Percentiles rank a stretch among this genome's conserved stretches.
Evolutionary conservation across 108 stramenopile genomes (phyloP).

Genomic region (Cylindrotheca fusiformis): DNA sequence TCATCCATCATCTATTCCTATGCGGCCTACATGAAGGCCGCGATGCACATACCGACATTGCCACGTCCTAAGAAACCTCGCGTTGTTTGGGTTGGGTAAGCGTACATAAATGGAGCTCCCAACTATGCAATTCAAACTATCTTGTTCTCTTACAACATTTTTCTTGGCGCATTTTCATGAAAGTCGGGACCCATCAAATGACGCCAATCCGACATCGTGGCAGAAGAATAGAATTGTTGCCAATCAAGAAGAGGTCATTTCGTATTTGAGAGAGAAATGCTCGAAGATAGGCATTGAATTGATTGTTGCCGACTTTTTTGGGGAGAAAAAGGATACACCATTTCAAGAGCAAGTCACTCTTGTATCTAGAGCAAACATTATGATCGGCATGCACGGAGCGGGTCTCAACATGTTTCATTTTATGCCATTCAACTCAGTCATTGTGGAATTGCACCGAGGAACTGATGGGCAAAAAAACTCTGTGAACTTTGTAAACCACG

Average conservation of each 20-base stretch:
- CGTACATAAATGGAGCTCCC: neutral
- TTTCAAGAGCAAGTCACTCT: constrained; percentile 25
- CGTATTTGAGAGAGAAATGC: constrained; percentile 17
- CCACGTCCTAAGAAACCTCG: constrained; percentile 18
- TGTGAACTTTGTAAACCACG: constrained; percentile 23
- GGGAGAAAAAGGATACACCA: constrained; percentile 11
- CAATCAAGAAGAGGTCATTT: constrained; percentile 25
- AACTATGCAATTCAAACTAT: too few species aligned
- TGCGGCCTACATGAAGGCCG: constrained; percentile 21
- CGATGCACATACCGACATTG: constrained; percentile 22
- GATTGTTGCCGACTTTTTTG: constrained; percentile 31
- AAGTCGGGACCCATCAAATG: constrained; percentile 14
- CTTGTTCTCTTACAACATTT: too few species aligned
- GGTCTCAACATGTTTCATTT: constrained; percentile 36
- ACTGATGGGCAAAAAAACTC: constrained; percentile 26
- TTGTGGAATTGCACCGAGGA: constrained; percentile 31
- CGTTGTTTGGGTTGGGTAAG: constrained; percentile 27
- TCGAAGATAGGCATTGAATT: constrained; percentile 23
- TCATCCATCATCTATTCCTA: constrained; percentile 30
- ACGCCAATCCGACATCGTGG: constrained; percentile 17
- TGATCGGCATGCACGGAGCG: constrained; percentile 40
- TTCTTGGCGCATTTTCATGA: too few species aligned
- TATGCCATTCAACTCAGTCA: constrained; percentile 26
- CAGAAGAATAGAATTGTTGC: constrained; percentile 14
- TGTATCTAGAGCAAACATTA: constrained; percentile 26